These are phyloP conservation scores for Senna siamea DNA, from an alignment of 306 rosid species.

Conservation along the genomic window DNA sequence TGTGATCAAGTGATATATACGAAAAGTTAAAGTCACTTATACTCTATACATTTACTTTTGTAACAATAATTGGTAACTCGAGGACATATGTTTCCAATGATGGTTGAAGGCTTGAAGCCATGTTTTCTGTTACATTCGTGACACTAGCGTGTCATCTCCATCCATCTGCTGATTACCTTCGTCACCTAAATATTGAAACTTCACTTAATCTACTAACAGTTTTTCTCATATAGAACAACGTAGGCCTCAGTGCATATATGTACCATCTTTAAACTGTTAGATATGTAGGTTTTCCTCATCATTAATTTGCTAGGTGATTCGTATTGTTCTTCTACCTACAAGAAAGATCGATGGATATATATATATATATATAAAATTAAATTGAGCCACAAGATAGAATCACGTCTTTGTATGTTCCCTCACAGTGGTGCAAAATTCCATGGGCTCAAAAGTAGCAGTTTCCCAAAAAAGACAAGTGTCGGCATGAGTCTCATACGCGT, in stretches of 20 bases:
- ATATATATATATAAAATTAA: neutral
- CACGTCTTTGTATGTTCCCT: conserved; percentile 13
- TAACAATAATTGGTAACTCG: no score
- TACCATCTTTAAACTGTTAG: neutral
- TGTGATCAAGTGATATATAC: no score
- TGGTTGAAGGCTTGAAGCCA: no score
- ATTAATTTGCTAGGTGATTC: neutral
- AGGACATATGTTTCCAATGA: no score
- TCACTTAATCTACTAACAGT: neutral
- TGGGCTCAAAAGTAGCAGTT: conserved; percentile 2
- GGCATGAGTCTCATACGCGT: conserved; percentile 19
- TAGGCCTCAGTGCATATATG: no score
- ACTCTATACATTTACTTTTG: no score
- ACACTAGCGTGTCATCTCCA: no score
- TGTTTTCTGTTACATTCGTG: no score
- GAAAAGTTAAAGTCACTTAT: no score
- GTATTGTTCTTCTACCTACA: neutral
- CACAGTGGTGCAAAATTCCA: conserved; percentile 15
- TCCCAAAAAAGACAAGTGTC: conserved; percentile 31
- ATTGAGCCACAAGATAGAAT: neutral
- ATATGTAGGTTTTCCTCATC: neutral
- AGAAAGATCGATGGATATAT: neutral
- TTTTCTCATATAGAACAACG: neutral
- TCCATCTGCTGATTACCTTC: no score
- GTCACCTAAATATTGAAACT: neutral